A percentile compares a stretch with the other conserved stretches of the same genome.
Evolutionary conservation across 208 protist species (phyloP).

Genomic region (Porcisia hertigi): DNA sequence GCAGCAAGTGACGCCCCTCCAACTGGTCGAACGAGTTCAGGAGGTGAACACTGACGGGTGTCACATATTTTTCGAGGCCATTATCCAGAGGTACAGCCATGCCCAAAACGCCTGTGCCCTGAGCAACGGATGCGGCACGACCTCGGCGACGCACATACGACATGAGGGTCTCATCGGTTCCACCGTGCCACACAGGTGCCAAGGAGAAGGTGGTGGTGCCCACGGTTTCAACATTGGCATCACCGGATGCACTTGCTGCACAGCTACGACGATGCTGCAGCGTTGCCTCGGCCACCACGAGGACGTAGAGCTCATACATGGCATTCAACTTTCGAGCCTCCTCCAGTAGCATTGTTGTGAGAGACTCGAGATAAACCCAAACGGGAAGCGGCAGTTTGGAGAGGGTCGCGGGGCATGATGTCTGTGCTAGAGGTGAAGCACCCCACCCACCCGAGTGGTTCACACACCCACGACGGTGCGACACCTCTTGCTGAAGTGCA

Average conservation of each 20-base stretch:
- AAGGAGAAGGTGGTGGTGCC: conserved; percentile 4
- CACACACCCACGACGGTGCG: not conserved
- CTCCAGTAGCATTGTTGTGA: conserved; percentile 30
- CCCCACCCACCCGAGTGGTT: not conserved
- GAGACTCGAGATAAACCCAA: conserved; percentile 29
- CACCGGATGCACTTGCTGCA: not conserved
- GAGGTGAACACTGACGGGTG: conserved; percentile 24
- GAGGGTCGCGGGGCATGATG: not conserved
- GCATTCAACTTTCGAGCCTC: conserved; percentile 30
- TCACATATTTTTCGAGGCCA: conserved; percentile 25
- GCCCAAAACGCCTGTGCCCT: conserved; percentile 10
- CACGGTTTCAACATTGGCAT: not conserved
- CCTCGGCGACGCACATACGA: conserved; percentile 17
- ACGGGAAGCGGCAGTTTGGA: conserved; percentile 21
- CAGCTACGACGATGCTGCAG: conserved; percentile 4
- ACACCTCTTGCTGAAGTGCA: not conserved
- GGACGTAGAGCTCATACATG: conserved; percentile 24
- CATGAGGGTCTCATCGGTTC: conserved; percentile 17
- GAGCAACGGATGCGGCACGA: conserved; percentile 8
- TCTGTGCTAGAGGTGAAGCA: not conserved
- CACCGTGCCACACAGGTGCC: conserved; percentile 16
- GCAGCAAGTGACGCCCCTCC: conserved; percentile 29
- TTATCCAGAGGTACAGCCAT: conserved; percentile 6
- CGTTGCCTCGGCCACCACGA: conserved; percentile 16
- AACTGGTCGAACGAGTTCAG: conserved; percentile 26